Percentiles rank a stretch among this genome's conserved stretches.
phyloP scores from a whole-genome alignment of 1,284 basidiomycete species.

The Calocybe gambosa region DNA sequence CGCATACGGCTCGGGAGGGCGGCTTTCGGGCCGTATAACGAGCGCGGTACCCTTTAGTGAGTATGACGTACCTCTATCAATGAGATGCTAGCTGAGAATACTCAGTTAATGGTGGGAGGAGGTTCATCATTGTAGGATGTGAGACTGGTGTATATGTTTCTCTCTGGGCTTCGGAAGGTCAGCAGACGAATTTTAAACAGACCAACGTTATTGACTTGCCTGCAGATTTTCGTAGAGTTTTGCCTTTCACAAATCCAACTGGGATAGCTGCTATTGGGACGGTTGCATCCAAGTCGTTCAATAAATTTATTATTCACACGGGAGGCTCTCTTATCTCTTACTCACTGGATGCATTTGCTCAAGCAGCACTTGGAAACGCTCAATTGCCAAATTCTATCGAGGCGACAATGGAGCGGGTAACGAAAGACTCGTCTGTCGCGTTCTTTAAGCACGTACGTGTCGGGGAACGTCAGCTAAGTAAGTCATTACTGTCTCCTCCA shows the following conservation, averaged over 20 bases:
- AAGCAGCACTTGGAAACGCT: conserved; percentile 44
- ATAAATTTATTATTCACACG: conserved; percentile 60
- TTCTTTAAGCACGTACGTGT: conserved; percentile 55
- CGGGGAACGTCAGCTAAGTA: conserved; percentile 34
- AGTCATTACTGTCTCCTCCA: neutral
- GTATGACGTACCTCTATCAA: conserved; percentile 18
- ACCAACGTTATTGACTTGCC: neutral
- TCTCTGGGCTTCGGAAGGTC: conserved; percentile 43
- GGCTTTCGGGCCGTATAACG: conserved; percentile 50
- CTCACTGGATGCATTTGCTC: conserved; percentile 61
- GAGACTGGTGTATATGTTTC: conserved; percentile 62
- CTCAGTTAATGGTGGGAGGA: conserved; percentile 34
- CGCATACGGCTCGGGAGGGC: conserved; percentile 22
- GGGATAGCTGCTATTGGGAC: conserved; percentile 50
- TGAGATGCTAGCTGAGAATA: neutral
- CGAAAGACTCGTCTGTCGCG: conserved; percentile 42
- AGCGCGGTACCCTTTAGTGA: conserved; percentile 59
- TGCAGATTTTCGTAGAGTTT: conserved; percentile 50
- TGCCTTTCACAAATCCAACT: conserved; percentile 42
- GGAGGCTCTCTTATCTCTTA: conserved; percentile 57
- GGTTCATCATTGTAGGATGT: conserved; percentile 57
- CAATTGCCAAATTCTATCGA: conserved; percentile 38
- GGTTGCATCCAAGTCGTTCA: conserved; percentile 36
- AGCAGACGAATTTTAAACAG: neutral
- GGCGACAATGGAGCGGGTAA: conserved; percentile 52